These are phyloP conservation scores for Nicotiana obtusifolia DNA, from an alignment of 257 asterid genomes.

Conservation along the genomic window DNA sequence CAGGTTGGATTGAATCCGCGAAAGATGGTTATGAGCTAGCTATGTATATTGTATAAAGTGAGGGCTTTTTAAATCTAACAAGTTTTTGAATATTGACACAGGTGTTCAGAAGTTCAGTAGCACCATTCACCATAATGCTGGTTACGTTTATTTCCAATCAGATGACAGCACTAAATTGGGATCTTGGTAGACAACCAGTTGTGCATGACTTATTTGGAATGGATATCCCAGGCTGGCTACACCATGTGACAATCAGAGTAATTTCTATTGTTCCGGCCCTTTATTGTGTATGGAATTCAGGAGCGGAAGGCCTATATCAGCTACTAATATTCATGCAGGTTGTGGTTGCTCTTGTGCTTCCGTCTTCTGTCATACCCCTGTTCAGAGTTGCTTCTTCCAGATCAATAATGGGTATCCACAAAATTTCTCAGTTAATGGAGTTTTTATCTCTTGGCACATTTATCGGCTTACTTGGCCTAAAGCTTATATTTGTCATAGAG, in stretches of 20 bases:
- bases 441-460: conserved; percentile 52
- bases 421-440: conserved; percentile 53
- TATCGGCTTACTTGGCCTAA: conserved; percentile 65
- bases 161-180: conserved; percentile 70
- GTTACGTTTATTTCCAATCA: conserved; percentile 67
- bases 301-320: conserved; percentile 89
- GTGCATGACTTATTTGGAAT: conserved; percentile 50
- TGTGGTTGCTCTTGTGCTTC: conserved; percentile 79
- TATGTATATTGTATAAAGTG: neutral
- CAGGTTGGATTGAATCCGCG: conserved; percentile 49
- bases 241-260: conserved; percentile 77
- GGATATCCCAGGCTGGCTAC: conserved; percentile 94
- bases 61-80: neutral
- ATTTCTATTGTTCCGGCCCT: conserved; percentile 83
- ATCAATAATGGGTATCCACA: conserved; percentile 70
- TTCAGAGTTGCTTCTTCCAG: conserved; percentile 82
- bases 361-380: conserved; percentile 85
- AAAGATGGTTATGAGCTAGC: neutral
- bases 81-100: conserved; percentile 33
- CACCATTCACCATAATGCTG: conserved; percentile 51
- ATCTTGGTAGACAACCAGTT: conserved; percentile 59
- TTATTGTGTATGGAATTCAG: conserved; percentile 71
- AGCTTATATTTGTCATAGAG: conserved; percentile 68
- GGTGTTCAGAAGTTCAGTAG: conserved; percentile 65
- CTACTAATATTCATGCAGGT: conserved; percentile 76